Evolutionary conservation across 2,329 filamentous ascomycete genomes (phyloP).

Genomic region (Dactylellina parvicollis): DNA sequence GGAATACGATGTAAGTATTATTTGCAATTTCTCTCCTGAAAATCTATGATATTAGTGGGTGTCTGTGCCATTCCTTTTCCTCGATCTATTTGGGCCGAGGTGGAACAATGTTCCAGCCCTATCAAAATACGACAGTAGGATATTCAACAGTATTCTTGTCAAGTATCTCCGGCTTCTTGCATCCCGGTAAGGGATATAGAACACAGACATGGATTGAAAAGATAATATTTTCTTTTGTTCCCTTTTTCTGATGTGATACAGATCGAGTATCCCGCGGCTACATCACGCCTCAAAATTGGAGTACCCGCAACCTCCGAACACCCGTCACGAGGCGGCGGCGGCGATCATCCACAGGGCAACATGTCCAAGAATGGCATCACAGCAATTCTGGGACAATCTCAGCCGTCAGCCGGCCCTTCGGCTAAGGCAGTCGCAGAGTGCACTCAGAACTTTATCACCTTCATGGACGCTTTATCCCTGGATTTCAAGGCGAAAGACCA

Average conservation of each 20-base stretch:
- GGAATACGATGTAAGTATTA: conserved; percentile 81
- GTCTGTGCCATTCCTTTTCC: conserved; percentile 1
- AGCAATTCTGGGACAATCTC: conserved; percentile 58
- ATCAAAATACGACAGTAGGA: conserved; percentile 33
- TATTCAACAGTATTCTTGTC: conserved; percentile 22
- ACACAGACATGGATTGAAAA: conserved; percentile 27
- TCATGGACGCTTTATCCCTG: conserved; percentile 91
- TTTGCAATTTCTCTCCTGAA: conserved; percentile 1
- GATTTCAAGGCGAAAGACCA: conserved; percentile 94
- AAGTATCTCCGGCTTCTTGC: conserved; percentile 30
- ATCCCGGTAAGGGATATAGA: conserved; percentile 35
- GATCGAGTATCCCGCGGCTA: conserved; percentile 94
- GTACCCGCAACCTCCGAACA: conserved; percentile 84
- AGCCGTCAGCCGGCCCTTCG: conserved; percentile 62
- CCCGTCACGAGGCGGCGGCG: conserved; percentile 63
- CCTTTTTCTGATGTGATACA: conserved; percentile 61
- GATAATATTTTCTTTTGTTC: background rate
- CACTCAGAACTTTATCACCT: conserved; percentile 98
- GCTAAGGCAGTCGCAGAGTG: conserved; percentile 68
- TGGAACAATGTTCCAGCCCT: conserved; percentile 53
- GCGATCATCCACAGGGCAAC: conserved; percentile 65
- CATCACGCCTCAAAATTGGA: conserved; percentile 88
- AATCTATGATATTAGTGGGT: too few relatives aligned
- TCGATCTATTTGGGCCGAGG: background rate
- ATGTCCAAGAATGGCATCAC: conserved; percentile 50